Conservation (phyloP, 768 basidiomycete genomes). For the Mycena vulgaris region DNA sequence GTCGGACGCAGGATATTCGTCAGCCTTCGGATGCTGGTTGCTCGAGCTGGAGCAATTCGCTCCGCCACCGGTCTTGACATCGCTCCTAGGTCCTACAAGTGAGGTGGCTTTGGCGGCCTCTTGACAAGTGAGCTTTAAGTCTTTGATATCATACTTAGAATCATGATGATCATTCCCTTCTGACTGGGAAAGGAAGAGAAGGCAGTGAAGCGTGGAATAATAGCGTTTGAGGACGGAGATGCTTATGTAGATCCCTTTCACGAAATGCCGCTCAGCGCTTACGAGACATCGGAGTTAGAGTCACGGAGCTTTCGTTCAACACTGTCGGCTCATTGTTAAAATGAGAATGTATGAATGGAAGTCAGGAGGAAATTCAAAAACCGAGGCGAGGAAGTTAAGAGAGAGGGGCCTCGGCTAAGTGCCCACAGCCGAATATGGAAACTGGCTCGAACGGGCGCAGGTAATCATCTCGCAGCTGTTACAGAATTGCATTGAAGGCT, state of each 20-base stretch:
- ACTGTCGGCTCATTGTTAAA: not conserved
- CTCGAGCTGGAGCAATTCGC: slow-evolving; percentile 20
- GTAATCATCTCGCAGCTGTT: not conserved
- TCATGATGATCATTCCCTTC: slow-evolving; percentile 31
- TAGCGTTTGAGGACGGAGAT: slow-evolving; percentile 30
- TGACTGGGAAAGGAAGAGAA: slow-evolving; percentile 25
- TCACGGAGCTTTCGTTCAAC: not conserved
- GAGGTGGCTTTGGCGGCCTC: slow-evolving; percentile 18
- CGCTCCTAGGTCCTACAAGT: not conserved
- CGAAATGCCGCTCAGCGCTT: slow-evolving; percentile 22
- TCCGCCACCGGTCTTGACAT: slow-evolving; percentile 15
- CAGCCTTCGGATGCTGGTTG: slow-evolving; percentile 30
- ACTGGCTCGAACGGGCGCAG: not conserved
- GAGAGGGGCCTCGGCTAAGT: not conserved
- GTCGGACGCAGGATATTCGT: slow-evolving; percentile 30
- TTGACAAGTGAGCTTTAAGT: slow-evolving; percentile 24
- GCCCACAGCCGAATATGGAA: not conserved
- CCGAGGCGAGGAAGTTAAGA: not conserved
- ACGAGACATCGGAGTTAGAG: slow-evolving; percentile 16
- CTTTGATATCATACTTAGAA: slow-evolving; percentile 31
- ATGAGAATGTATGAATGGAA: not conserved
- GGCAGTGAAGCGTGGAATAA: slow-evolving; percentile 24
- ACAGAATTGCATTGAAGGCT: not conserved
- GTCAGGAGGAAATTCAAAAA: not conserved
- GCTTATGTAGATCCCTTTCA: slow-evolving; percentile 22